Conservation (phyloP, 768 basidiomycete genomes). For the Crepidotus variabilis region DNA sequence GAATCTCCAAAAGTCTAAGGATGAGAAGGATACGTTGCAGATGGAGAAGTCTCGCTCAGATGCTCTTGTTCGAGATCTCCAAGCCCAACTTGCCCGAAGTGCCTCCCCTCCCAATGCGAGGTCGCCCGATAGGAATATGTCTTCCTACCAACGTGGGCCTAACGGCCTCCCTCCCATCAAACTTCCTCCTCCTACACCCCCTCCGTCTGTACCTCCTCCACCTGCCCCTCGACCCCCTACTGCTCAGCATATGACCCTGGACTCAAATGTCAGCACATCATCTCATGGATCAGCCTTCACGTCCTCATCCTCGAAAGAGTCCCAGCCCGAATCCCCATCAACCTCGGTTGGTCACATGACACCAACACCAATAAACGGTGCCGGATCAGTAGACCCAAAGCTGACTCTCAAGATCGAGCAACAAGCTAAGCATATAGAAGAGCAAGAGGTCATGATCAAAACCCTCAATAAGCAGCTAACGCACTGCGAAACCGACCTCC, state of each 20-base stretch:
- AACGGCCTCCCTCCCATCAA: conserved; percentile 64
- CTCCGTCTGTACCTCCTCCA: conserved; percentile 83
- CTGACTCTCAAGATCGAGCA: conserved; percentile 58
- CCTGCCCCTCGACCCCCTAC: conserved; percentile 57
- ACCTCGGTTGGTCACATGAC: conserved; percentile 51
- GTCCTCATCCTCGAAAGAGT: conserved; percentile 68
- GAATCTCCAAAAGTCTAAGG: conserved; percentile 71
- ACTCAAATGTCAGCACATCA: conserved; percentile 53
- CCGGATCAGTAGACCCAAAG: conserved; percentile 51
- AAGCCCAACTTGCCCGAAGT: conserved; percentile 65
- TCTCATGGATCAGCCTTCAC: conserved; percentile 57
- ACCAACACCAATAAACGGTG: conserved; percentile 38
- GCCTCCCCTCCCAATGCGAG: conserved; percentile 54
- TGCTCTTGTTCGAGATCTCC: conserved; percentile 68
- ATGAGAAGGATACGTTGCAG: conserved; percentile 77
- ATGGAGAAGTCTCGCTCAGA: conserved; percentile 71
- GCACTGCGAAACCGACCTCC: conserved; percentile 90
- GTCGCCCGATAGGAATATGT: conserved; percentile 46
- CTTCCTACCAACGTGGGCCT: conserved; percentile 48
- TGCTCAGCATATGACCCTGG: conserved; percentile 36
- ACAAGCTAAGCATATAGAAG: conserved; percentile 71
- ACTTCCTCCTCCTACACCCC: conserved; percentile 84
- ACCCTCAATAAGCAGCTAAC: conserved; percentile 89
- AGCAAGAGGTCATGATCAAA: conserved; percentile 90
- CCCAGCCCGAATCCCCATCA: conserved; percentile 62